Base-by-base conservation (phyloP, 345 rosid genomes). In the Eucalyptus microcorys region DNA sequence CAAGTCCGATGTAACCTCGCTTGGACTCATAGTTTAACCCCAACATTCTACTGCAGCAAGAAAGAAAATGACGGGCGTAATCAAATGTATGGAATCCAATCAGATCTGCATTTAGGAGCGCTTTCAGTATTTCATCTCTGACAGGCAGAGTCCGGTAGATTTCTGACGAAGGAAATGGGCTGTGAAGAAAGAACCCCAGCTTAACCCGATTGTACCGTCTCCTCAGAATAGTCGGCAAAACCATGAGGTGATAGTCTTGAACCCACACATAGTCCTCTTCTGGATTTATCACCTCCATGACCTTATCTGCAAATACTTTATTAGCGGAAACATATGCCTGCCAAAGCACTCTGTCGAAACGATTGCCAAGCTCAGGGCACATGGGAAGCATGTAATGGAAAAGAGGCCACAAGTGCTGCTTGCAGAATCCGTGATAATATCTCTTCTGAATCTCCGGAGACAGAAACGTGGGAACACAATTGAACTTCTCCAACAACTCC, bases 341-440 rank as follows among this genome's bases (percentile, higher is more conserved):
- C 94, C 94, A 93, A 52, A 90, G 92, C 50, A 50, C 86, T 32
- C 91, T 91, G 61, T 93, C 92, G 81, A 92, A 93, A 42, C 91
- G 91, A 61, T 86, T 87, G 26, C 94, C 92, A 64, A 87, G 86
- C 86, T 92, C 94, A 7, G 91, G 91, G 53, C 89, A 90, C 90
- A 93, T 87, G 26, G 94, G 94, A 22, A 93, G 88, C 93, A 93
- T 92, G 88, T 93, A 93, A 88, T 93, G 94, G 87, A 93, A 93
- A 86, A 93, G 92, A 27, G 94, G 94, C 94, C 94, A 93, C n/a
- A 93, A 43, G 52, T 93, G 89, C 87, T 93, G 94, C 91, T 93
- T 93, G 45, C 93, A 93, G 48, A 93, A 93, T 48, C 93, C 93
- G 40, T 91, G 93, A 85, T 93, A 93, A 76, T 91, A 91, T 32